Base-by-base conservation (phyloP, 2,329 filamentous ascomycete species). In the Sporothrix inflata region DNA sequence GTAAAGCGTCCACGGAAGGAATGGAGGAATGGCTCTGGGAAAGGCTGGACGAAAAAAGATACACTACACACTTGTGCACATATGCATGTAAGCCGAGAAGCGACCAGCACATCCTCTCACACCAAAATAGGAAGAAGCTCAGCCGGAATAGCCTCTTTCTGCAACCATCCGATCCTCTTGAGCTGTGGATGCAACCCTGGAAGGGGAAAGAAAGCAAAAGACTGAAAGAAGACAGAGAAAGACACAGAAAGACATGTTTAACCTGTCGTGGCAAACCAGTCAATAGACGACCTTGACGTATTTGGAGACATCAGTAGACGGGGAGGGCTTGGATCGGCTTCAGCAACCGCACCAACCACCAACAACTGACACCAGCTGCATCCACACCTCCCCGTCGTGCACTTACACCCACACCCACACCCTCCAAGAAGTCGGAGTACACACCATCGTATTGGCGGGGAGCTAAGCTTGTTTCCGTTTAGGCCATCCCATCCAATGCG, bases 61-160 rank as follows among this genome's bases (percentile, higher is more conserved):
- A n/a, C n/a, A n/a, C n/a, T n/a, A n/a, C 6, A 6, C 30, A 34
- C 30, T 34, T 34, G 30, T 34, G 30, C 30, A 34, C 30, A 3
- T 34, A 34, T 34, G 30, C 30, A 34, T 34, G 30, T 34, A 34
- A 34, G 30, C 30, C 6, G 30, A 34, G 30, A 34, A 34, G 30
- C 30, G 30, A 34, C 30, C 30, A 34, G 30, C 30, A 47, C 45
- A 47, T 5, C n/a, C n/a, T n/a, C n/a, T n/a, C n/a, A n/a, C n/a
- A n/a, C n/a, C n/a, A n/a, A n/a, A n/a, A n/a, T n/a, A n/a, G n/a
- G n/a, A n/a, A 47, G 16, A 47, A 47, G 45, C 45, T 47, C 45
- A 47, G 51, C n/a, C 24, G 51, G 51, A 55, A 55, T 21, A 55
- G 51, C 51, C 51, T 55, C 51, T 30, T 30, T 55, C 51, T 30